Base-by-base conservation (phyloP, 2,329 filamentous ascomycete genomes). In the Cordyceps pruinosa region DNA sequence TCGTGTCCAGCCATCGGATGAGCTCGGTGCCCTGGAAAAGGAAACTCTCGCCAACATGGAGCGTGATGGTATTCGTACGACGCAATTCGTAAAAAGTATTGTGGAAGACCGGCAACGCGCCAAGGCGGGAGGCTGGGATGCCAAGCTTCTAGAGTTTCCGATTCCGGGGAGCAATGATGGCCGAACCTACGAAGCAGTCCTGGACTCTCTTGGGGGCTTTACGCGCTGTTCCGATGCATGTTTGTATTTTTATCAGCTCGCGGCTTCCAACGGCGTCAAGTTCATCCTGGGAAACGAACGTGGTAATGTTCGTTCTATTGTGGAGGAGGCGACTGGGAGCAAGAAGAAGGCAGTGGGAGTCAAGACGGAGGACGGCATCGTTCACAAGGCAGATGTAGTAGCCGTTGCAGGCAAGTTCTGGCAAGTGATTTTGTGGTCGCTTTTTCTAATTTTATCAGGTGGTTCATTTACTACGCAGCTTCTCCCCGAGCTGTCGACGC, bases 391-490 rank as follows among this genome's bases (percentile, higher is more conserved):
- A 1, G 58, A 67, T 26, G 44, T 60, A 13, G 63, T 66, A 15
- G 63, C 64, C 15, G 61, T 67, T 47, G 66, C 66, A 17, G 67
- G 67, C 66, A 60, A 58, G 61, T 1, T 1, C 3, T 12, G 4
- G 8, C 1, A 21, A 15, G 7, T 25, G 13, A 21, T 4, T n/a
- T n/a, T 19, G 4, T 12, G 4, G 17, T 35, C 10, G 17, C 2
- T 4, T 21, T 28, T 44, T 26, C 55, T 50, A 45, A 57, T 15
- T 17, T 37, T 53, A 7, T 3, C 13, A 69, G 68, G 68, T 25
- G 68, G 67, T 6, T 68, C 68, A 2, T 69, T 67, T 52, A 68
- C 68, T 0, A 69, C 68, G 2, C 67, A 69, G 46, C 56, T 69
- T 12, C 54, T 69, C 12, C 65, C 65, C 2, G 62, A 65, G 17